Percentiles rank a stretch among this genome's conserved stretches.
phyloP scores from a whole-genome alignment of 176 grass and related monocot genomes.

The Carex scoparia region DNA sequence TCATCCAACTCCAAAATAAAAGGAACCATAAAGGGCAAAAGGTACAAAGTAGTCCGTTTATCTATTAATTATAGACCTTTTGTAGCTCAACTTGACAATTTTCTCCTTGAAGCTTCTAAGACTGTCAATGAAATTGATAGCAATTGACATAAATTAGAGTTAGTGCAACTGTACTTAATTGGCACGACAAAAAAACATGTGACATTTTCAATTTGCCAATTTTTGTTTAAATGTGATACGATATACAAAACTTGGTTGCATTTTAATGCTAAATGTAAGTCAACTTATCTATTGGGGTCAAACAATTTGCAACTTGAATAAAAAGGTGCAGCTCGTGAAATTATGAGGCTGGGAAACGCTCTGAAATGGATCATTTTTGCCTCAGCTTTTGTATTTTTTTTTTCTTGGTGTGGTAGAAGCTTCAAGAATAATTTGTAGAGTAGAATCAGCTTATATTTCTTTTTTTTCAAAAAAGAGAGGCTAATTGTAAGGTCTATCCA shows the following conservation, averaged over 20 bases:
- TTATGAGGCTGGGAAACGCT: background rate
- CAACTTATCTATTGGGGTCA: background rate
- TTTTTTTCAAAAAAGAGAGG: background rate
- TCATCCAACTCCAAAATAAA: background rate
- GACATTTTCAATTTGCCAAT: background rate
- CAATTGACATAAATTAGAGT: background rate
- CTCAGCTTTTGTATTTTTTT: background rate
- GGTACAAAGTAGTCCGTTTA: background rate
- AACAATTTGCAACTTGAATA: background rate
- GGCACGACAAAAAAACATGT: background rate
- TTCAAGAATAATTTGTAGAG: background rate
- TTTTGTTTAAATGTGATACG: background rate
- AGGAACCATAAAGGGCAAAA: background rate
- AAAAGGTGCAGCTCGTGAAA: conserved; percentile 10
- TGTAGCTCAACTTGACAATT: background rate
- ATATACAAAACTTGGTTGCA: background rate
- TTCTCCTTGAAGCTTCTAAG: background rate
- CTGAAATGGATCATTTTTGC: background rate
- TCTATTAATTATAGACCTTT: background rate
- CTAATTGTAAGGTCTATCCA: background rate
- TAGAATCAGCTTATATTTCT: background rate
- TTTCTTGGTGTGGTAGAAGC: background rate
- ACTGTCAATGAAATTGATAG: background rate
- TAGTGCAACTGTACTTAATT: background rate
- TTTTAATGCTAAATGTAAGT: conserved; percentile 7